These are phyloP conservation scores for Aciculoconidium aculeatum DNA, from an alignment of 805 yeast genomes.

Conservation along the genomic window DNA sequence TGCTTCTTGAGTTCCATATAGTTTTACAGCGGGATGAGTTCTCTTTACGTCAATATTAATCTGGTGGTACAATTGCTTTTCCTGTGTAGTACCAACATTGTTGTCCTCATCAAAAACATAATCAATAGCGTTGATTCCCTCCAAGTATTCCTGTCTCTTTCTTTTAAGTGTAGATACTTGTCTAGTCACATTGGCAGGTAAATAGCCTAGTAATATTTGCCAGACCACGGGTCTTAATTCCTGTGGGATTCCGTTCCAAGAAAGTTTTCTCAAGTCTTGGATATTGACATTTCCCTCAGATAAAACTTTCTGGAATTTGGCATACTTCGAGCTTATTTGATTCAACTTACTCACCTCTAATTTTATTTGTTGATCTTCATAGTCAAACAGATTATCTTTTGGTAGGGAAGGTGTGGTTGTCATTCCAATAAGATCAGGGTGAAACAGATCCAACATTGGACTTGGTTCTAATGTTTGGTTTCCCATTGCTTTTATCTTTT, in stretches of 20 bases:
- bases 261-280: constrained; percentile 63
- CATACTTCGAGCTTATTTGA: constrained; percentile 55
- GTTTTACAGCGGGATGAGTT: constrained; percentile 77
- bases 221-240: constrained; percentile 78
- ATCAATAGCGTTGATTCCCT: constrained; percentile 55
- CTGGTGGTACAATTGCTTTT: constrained; percentile 88
- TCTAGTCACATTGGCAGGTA: constrained; percentile 79
- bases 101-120: constrained; percentile 24
- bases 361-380: constrained; percentile 30
- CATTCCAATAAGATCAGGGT: constrained; percentile 37
- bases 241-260: constrained; percentile 93
- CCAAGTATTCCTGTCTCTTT: constrained; percentile 80
- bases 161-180: constrained; percentile 64
- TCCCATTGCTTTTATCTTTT: constrained; percentile 1
- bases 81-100: constrained; percentile 38
- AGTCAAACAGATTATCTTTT: constrained; percentile 38
- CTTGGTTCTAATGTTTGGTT: constrained; percentile 15
- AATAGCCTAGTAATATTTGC: constrained; percentile 85
- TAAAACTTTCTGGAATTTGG: constrained; percentile 61
- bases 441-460: constrained; percentile 29
- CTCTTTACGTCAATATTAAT: constrained; percentile 91
- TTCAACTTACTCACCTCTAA: constrained; percentile 51
- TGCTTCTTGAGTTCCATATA: constrained; percentile 64
- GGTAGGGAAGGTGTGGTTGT: constrained; percentile 15
- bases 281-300: constrained; percentile 47